Percentiles rank a stretch among this genome's conserved stretches.
These are phyloP conservation scores for Acidomyces sp. DNA, from an alignment of 495 filamentous ascomycete genomes.

Conservation along the genomic window DNA sequence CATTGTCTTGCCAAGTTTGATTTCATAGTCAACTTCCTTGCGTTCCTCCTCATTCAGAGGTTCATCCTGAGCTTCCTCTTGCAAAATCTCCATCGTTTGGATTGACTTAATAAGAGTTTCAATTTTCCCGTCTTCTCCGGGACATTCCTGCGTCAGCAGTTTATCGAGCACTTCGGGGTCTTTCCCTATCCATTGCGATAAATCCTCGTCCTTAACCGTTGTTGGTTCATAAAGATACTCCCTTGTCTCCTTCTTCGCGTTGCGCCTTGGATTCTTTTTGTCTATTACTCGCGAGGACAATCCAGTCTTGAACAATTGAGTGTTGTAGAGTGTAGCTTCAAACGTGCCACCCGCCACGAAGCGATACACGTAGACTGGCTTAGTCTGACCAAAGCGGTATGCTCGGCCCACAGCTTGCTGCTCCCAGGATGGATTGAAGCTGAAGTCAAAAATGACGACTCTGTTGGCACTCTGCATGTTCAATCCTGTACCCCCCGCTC, in stretches of 20 bases:
- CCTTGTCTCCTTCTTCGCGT: constrained; percentile 31
- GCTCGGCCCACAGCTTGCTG: constrained; percentile 81
- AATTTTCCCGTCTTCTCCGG: neutral
- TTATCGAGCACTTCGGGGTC: constrained; percentile 58
- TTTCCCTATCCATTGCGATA: constrained; percentile 42
- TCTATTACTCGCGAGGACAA: constrained; percentile 70
- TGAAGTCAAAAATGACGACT: constrained; percentile 75
- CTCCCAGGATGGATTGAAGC: constrained; percentile 68
- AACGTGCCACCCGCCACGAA: constrained; percentile 67
- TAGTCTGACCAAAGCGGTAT: constrained; percentile 75
- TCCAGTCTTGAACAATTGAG: constrained; percentile 65
- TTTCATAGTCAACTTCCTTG: constrained; percentile 34
- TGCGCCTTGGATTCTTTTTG: constrained; percentile 56
- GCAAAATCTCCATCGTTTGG: constrained; percentile 44
- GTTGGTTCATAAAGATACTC: constrained; percentile 48
- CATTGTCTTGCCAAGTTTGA: constrained; percentile 36
- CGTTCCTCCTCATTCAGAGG: constrained; percentile 44
- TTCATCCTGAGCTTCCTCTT: constrained; percentile 39
- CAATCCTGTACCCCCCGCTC: constrained; percentile 84
- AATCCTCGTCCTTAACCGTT: constrained; percentile 37
- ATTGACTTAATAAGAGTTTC: constrained; percentile 38
- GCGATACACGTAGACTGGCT: constrained; percentile 80
- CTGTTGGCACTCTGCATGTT: constrained; percentile 80
- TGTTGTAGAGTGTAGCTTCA: constrained; percentile 58
- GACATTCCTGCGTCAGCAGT: constrained; percentile 35